phyloP scores from a whole-genome alignment of 257 asterid genomes.

The Orobanche coerulescens region DNA sequence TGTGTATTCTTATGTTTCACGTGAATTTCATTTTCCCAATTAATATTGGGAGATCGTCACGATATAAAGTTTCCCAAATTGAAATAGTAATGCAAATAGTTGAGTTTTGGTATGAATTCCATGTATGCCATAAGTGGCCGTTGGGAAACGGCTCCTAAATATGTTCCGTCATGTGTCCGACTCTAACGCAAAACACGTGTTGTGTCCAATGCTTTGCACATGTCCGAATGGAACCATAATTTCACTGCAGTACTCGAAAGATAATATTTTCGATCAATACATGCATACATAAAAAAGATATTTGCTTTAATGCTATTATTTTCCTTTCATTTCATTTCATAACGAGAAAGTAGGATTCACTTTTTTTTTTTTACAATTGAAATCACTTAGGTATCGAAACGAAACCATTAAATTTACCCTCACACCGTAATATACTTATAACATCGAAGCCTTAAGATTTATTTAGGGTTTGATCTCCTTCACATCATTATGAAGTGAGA shows the following conservation, averaged over 20 bases:
- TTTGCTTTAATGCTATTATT: too few relatives aligned
- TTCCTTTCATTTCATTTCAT: slow-evolving; percentile 3
- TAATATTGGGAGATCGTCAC: not conserved
- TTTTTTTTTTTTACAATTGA: slow-evolving; percentile 16
- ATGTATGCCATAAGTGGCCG: too few relatives aligned
- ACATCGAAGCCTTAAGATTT: not conserved
- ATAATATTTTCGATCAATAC: too few relatives aligned
- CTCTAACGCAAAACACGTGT: too few relatives aligned
- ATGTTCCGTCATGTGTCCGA: too few relatives aligned
- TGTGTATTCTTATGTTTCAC: not conserved
- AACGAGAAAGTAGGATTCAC: slow-evolving; percentile 18
- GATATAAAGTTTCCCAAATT: not conserved
- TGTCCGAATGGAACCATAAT: too few relatives aligned
- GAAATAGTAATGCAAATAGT: not conserved
- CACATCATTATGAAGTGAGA: slow-evolving; percentile 32
- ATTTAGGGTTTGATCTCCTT: slow-evolving; percentile 37
- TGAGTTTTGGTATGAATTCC: too few relatives aligned
- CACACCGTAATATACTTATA: not conserved
- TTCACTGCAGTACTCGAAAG: too few relatives aligned
- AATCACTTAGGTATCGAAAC: slow-evolving; percentile 17
- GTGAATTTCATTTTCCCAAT: slow-evolving; percentile 1
- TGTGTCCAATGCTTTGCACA: too few relatives aligned
- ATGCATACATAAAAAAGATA: too few relatives aligned
- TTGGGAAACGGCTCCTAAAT: too few relatives aligned
- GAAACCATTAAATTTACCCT: slow-evolving; percentile 15